Base-by-base conservation (phyloP, 177 flowering plant genomes). In the Vitis hybrid region DNA sequence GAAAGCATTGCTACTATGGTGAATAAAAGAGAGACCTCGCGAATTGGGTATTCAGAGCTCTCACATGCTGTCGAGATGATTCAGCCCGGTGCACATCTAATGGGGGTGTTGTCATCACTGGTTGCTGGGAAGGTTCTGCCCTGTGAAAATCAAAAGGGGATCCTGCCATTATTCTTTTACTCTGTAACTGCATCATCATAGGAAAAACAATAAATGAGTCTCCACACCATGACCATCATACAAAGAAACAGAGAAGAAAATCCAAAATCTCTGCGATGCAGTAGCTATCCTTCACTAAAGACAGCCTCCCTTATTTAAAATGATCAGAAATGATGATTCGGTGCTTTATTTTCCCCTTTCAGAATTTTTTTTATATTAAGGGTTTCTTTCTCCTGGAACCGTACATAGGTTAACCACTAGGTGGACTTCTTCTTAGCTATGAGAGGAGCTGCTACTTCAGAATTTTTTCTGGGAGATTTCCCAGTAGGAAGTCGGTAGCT, bases 31-130 rank as follows among this genome's bases (percentile, higher is more conserved):
- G 53, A 65, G 63, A 95, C 99, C 97, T 90, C 67, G 96, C 97
- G 70, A 95, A 95, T 67, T 92, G 97, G 69, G 83, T 80, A 77
- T 95, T 95, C 78, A 95, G 94, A 75, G 98, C 99, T 81, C 92
- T 87, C 67, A 95, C 99, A 79, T 95, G 99, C 87, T 83, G 97
- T 33, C 72, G 85, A 61, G 97, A 86, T 31, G 76, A 85, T 74
- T 83, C 87, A 56, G 98, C 99, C 33, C 90, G 77, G 15, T 83
- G 82, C 70, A 39, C 58, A 74, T 95, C 92, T 74, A 90, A 74
- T 12, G 83, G 66, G 4, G 82, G 71, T n/a, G 80, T 65, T 7
- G 69, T 72, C 62, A 51, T 55, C 29, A 63, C 16, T 14, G 64
- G 77, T 51, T 70, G 77, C 31, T 74, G 81, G 51, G 92, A 81